Evolutionary conservation across 495 filamentous ascomycete species (phyloP), one percentile per base, ranked within the genome.

Genomic region (Tetracladium setigerum): DNA sequence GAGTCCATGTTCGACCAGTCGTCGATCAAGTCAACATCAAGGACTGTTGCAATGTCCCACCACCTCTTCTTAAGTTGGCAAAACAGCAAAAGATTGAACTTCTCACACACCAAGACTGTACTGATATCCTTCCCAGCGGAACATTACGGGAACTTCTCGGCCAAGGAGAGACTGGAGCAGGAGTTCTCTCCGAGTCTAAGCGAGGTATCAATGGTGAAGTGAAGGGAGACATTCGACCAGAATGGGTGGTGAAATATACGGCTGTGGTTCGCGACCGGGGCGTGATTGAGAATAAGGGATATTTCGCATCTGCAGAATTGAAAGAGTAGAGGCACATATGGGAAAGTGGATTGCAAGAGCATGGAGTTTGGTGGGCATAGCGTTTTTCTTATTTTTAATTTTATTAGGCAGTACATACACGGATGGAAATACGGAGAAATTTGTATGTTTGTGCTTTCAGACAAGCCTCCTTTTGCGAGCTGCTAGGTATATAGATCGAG

Each of bases 241-340:
- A 88, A 53, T 99, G 91, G 91, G 92, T 96, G 27, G 83, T 90
- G 47, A 97, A 97, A 62, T 99, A 99, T 64, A 97, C 94, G 16
- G 94, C 94, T 5, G 89, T 97, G n/a, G 87, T 96, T 24, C 86
- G 85, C 62, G 82, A 96, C 62, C 73, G 92, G n/a, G 94, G 92
- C 0, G 92, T 97, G 4, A 88, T 99, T 43, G 92, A 99, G 74
- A 95, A 92, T 60, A 97, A 97, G 70, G 92, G 92, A 12, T 96
- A 95, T 65, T 95, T 95, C 70, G 89, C 89, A 3, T 77, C 81
- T 41, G 90, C 88, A 12, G 81, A 88, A 63, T 62, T 91, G 43
- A 57, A 68, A 58, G 50, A 70, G 47, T 62, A 40, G 22, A 27
- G 7, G 22, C 3, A 3, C 22, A 27, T 27, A 27, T 7, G 22